phyloP scores from a whole-genome alignment of 169 alveolate species.

The Eimeria falciformis region DNA sequence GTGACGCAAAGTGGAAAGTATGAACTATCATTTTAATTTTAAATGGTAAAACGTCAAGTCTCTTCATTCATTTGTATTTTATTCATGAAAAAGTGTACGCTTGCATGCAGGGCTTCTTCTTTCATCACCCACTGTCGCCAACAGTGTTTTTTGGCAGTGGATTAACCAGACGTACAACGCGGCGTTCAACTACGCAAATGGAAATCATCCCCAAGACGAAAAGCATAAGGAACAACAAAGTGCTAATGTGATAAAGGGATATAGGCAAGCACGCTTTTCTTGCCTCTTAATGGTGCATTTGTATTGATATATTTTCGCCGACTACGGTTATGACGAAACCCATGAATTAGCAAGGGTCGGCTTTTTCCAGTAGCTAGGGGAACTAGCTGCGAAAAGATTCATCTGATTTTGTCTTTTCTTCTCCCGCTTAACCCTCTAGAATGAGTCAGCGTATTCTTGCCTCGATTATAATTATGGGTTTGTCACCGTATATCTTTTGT shows the following conservation, averaged over 20 bases:
- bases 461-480: not conserved
- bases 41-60: too few relatives aligned
- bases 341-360: too few relatives aligned
- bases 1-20: too few relatives aligned
- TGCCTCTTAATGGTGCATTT: too few relatives aligned
- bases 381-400: not conserved
- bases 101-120: slow-evolving; percentile 50
- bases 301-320: too few relatives aligned
- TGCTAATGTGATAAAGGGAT: slow-evolving; percentile 34
- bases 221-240: slow-evolving; percentile 8
- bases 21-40: too few relatives aligned
- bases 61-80: too few relatives aligned
- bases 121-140: slow-evolving; percentile 29
- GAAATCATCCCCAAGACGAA: slow-evolving; percentile 18
- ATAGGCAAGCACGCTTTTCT: slow-evolving; percentile 4
- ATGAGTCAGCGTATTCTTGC: not conserved
- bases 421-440: not conserved
- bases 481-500: not conserved
- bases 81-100: too few relatives aligned
- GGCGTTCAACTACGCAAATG: slow-evolving; percentile 72
- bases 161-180: slow-evolving; percentile 78
- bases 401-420: not conserved
- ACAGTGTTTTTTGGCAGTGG: slow-evolving; percentile 79
- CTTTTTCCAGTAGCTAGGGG: too few relatives aligned
- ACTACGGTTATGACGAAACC: too few relatives aligned